Conservation (phyloP, 2,329 filamentous ascomycete species). For the Lecanicillium sp. region DNA sequence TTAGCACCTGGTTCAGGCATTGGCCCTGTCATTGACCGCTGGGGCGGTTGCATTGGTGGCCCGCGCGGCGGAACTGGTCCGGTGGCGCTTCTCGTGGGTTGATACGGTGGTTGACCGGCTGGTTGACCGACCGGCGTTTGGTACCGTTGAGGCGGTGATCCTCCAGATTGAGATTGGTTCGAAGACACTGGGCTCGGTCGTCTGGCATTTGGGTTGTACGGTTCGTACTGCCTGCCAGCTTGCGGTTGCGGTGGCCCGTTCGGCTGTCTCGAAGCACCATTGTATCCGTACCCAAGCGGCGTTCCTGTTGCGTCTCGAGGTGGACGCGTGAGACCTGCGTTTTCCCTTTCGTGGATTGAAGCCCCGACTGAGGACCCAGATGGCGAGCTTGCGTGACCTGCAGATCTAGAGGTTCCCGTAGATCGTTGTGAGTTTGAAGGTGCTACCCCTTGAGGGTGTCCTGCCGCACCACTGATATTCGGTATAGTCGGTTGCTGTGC, state of each 20-base stretch:
- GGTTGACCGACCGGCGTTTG: slow-evolving; percentile 16
- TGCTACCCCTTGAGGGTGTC: background rate
- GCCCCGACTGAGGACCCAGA: background rate
- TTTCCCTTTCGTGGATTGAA: background rate
- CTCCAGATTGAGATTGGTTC: slow-evolving; percentile 15
- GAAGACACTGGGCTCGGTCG: slow-evolving; percentile 26
- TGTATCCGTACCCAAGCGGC: background rate
- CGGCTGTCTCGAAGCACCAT: slow-evolving; percentile 6
- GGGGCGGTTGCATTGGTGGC: slow-evolving; percentile 27
- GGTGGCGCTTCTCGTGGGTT: slow-evolving; percentile 30
- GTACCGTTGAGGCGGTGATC: slow-evolving; percentile 12
- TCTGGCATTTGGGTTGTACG: slow-evolving; percentile 20
- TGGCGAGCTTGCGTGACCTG: background rate
- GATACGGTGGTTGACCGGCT: slow-evolving; percentile 16
- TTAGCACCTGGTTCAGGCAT: slow-evolving; percentile 20
- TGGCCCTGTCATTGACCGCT: slow-evolving; percentile 38
- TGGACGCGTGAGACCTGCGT: too few relatives aligned
- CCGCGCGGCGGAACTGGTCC: slow-evolving; percentile 25
- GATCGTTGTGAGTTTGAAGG: slow-evolving; percentile 4
- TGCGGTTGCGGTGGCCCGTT: slow-evolving; percentile 6
- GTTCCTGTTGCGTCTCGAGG: too few relatives aligned
- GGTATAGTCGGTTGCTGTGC: background rate
- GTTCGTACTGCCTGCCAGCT: slow-evolving; percentile 16
- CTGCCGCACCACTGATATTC: background rate
- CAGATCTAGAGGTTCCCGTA: too few relatives aligned